Evolutionary conservation across 805 yeast genomes (phyloP), one percentile per base, ranked within the genome.

Genomic region (Candida corydali): DNA sequence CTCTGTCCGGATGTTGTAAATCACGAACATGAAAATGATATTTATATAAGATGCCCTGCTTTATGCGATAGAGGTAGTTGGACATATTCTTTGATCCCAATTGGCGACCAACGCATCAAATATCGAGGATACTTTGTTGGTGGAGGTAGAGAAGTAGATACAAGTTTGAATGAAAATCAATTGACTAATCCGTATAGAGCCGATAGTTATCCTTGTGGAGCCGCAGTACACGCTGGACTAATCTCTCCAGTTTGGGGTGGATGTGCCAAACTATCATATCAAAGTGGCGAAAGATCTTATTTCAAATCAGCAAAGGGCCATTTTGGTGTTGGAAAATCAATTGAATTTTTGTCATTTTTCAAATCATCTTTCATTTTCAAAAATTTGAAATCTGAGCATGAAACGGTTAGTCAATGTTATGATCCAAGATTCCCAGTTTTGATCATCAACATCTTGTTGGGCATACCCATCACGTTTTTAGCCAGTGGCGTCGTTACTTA

Each of bases 201-300:
- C 0, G 98, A 89, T 59, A 86, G 96, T 1, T 88, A 69, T 49
- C 81, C 91, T 0, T 89, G 98, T 55, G 91, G 88, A 0, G 83
- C 96, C 2, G 97, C 93, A 0, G 76, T 85, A 3, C 96, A 89
- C 57, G 79, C 89, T 2, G 96, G 96, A 1, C 57, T 80, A 0
- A 62, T 88, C 1, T 81, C 93, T 0, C 81, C 91, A 10, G 51
- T 69, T 18, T 64, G 63, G 40, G 98, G 98, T 2, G 96, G 95
- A 0, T 82, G 91, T 54, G 88, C 85, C 1, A 65, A 72, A 34
- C 45, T 84, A 12, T 61, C 77, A 2, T 80, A 76, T 55, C 51
- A 59, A 7, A 87, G 91, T 5, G 61, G 74, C 2, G 73, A 71
- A 32, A 53, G 57, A 37, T 24, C 55, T 2, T 39, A 46, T 1